Percentiles rank a stretch among this genome's conserved stretches.
Conservation (phyloP, 2,329 filamentous ascomycete species). For the Ceratocystis ficicola region DNA sequence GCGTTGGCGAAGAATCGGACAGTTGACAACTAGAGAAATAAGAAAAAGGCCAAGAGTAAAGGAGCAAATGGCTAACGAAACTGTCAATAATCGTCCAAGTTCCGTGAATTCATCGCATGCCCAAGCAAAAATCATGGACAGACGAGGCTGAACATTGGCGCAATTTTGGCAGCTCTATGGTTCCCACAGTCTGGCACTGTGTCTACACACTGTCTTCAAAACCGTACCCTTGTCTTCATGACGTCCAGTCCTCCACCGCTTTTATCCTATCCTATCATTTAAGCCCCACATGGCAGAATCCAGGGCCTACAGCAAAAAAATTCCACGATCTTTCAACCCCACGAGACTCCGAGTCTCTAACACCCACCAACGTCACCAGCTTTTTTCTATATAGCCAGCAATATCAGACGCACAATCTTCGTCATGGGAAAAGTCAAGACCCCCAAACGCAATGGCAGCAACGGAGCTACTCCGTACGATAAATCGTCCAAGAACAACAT, state of each 20-base stretch:
- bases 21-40: neutral
- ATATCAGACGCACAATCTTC: conserved; percentile 14
- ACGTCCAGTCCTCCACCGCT: conserved; percentile 16
- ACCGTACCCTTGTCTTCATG: neutral
- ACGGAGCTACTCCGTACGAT: conserved; percentile 35
- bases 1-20: neutral
- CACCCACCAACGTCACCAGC: neutral
- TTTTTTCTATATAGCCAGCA: neutral
- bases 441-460: conserved; percentile 42
- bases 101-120: neutral
- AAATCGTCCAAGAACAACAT: conserved; percentile 56
- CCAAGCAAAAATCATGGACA: neutral
- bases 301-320: conserved; percentile 20
- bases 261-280: conserved; percentile 19
- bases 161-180: neutral
- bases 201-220: neutral
- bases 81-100: neutral
- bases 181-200: neutral
- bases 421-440: conserved; percentile 43
- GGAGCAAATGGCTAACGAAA: neutral
- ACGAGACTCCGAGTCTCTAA: neutral
- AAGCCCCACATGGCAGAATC: conserved; percentile 22
- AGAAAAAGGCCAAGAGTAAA: neutral
- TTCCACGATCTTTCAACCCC: conserved; percentile 20
- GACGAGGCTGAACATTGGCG: neutral